Base-by-base conservation (phyloP, 2,329 filamentous ascomycete species). In the Colletotrichum filicis region DNA sequence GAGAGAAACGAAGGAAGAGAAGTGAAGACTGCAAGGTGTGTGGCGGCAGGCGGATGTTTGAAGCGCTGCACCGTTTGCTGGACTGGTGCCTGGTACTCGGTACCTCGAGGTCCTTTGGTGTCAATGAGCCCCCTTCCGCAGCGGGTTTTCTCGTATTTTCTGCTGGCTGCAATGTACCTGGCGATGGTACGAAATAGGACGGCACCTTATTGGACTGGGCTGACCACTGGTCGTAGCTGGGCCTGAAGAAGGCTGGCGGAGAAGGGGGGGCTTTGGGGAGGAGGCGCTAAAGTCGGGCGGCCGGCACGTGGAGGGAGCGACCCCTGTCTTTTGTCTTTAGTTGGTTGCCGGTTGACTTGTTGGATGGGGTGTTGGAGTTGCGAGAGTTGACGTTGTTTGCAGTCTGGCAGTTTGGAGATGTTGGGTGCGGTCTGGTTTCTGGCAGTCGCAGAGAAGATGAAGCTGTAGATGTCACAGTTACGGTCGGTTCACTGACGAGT, bases 231-330 rank as follows among this genome's bases (percentile, higher is more conserved):
- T 35, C 32, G 32, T 35, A 35, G 32, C 32, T 35, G 55, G 26
- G 35, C 46, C 56, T 35, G 57, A 62, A 46, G 60, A 66, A 59
- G 42, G 68, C 62, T 71, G 42, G 42, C 42, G 58, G 61, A 56
- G 37, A 49, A 49, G 42, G 42, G 42, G 37, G 42, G 42, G 42
- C 42, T 46, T 46, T 46, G 19, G 59, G 52, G 37, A 56, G 65
- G 35, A 35, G 56, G 55, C 55, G 68, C 68, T 70, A 70, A 60
- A 9, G 46, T 68, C 68, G 63, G 64, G 64, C 57, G 57, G 63
- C 49, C 32, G 68, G 64, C 64, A 71, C 68, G 66, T 69, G 59
- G 53, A 32, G 62, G 32, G 16, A 32, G 42, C 32, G 35, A 35
- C 32, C 32, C 32, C 32, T 35, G 32, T 35, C 32, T 35, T 32